A percentile compares a stretch with the other conserved stretches of the same genome.
phyloP scores from a whole-genome alignment of 179 eudicot genomes.

The Silene coronaria region DNA sequence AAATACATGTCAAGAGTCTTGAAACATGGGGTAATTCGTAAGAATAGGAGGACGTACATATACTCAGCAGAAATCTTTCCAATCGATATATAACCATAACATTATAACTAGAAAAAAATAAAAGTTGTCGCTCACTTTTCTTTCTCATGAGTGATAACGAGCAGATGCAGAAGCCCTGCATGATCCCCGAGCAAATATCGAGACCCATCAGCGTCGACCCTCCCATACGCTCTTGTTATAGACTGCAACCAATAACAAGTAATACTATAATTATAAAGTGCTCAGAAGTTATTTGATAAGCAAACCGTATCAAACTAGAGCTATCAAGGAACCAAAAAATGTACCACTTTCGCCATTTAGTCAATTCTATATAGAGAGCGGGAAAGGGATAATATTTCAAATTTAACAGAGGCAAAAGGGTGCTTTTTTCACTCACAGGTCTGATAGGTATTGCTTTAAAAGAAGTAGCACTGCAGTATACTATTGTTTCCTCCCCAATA shows the following conservation, averaged over 20 bases:
- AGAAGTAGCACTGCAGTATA: constrained; percentile 87
- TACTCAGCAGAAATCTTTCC: not conserved
- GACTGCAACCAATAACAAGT: constrained; percentile 42
- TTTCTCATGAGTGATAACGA: constrained; percentile 93
- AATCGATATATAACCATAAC: not conserved
- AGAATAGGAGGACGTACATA: not conserved
- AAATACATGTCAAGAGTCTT: not conserved
- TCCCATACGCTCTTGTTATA: constrained; percentile 88
- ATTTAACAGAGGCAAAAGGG: not conserved
- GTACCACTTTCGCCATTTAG: not conserved
- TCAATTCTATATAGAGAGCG: not conserved
- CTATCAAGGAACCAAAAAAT: not conserved
- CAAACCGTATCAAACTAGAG: not conserved
- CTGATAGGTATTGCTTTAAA: constrained; percentile 94
- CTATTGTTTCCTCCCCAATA: constrained; percentile 94
- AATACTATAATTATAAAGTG: not conserved
- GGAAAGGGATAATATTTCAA: not conserved
- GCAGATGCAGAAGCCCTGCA: constrained; percentile 89
- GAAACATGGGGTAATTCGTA: not conserved
- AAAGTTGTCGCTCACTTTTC: constrained; percentile 63
- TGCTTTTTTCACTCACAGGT: constrained; percentile 47
- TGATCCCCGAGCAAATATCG: constrained; percentile 93
- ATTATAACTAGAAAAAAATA: not conserved
- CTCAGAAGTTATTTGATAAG: not conserved
- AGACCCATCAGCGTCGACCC: constrained; percentile 97